Evolutionary conservation across 2,329 filamentous ascomycete species (phyloP), one percentile per base, ranked within the genome.

Genomic region (Penicillium corylophilum): DNA sequence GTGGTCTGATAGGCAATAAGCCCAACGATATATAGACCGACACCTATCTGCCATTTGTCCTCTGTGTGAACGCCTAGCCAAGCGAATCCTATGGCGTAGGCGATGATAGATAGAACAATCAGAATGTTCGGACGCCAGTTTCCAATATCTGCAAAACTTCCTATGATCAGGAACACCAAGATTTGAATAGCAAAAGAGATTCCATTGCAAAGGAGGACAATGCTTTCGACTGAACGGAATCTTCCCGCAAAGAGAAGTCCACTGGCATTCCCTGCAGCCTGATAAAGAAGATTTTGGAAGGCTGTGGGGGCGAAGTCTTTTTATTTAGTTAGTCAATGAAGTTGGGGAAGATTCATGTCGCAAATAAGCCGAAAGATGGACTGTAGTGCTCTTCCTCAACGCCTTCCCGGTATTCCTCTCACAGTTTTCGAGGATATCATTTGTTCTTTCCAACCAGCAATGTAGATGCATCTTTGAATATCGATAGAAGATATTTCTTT

Each of bases 151-250:
- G 76, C 76, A 53, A 78, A 77, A 45, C 71, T 75, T 35, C 77
- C 77, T 22, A 79, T 69, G 1, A 75, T 52, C 7, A 79, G 58
- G 53, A 79, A 77, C 7, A 78, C 63, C 15, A 82, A 76, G 24
- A 84, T 79, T 64, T 88, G 85, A 31, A 86, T 79, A 1, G 84
- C 83, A 64, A 89, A 89, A 15, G 80, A 84, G 50, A 88, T 82
- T 47, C 86, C 85, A 61, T 88, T 88, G 64, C 78, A 77, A 0
- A 87, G 73, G 7, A 88, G 72, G 4, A 88, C 82, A 48, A 88
- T 84, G 51, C 80, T 84, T 65, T 85, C 84, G 61, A 86, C 80
- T n/a, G 81, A 82, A 48, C 83, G 77, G 22, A 76, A 68, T 33
- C 72, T 72, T 13, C 84, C 84, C 1, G 79, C 78, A 54, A 87